A percentile compares a stretch with the other conserved stretches of the same genome.
These are phyloP conservation scores for Vigna radiata DNA, from an alignment of 306 rosid species.

Conservation along the genomic window DNA sequence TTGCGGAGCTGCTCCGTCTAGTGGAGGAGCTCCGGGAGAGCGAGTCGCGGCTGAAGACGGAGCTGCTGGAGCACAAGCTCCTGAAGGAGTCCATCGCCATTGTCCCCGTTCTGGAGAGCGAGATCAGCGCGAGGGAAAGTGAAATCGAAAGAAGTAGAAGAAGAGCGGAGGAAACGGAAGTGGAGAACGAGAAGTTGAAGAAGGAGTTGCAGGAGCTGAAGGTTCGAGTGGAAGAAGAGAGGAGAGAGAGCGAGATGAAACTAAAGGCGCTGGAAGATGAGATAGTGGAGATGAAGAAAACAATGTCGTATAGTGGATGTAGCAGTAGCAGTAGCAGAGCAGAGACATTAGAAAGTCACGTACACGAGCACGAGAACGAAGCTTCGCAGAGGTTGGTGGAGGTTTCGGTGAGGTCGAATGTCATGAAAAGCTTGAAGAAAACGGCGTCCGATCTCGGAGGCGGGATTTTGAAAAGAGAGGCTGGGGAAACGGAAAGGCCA, in stretches of 20 bases:
- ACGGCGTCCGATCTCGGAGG: slow-evolving; percentile 47
- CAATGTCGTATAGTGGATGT: slow-evolving; percentile 42
- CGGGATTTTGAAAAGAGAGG: slow-evolving; percentile 63
- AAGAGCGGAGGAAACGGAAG: slow-evolving; percentile 54
- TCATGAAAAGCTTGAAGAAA: slow-evolving; percentile 66
- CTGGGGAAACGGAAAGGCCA: slow-evolving; percentile 58
- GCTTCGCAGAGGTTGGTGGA: slow-evolving; percentile 73
- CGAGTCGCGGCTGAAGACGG: slow-evolving; percentile 86
- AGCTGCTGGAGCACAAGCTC: slow-evolving; percentile 86
- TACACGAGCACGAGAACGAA: slow-evolving; percentile 44
- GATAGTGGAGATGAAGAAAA: slow-evolving; percentile 69
- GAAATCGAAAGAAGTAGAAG: slow-evolving; percentile 64
- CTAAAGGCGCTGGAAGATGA: slow-evolving; percentile 67
- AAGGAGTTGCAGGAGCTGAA: slow-evolving; percentile 55
- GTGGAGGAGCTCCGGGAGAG: slow-evolving; percentile 95
- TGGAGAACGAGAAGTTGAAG: slow-evolving; percentile 59
- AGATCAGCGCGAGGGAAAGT: slow-evolving; percentile 58
- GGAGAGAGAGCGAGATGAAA: slow-evolving; percentile 52
- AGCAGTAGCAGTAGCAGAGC: slow-evolving; percentile 1
- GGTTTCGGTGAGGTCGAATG: slow-evolving; percentile 60
- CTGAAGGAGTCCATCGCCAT: slow-evolving; percentile 80
- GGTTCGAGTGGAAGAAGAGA: slow-evolving; percentile 52
- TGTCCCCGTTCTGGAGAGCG: slow-evolving; percentile 76
- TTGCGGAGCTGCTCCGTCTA: slow-evolving; percentile 76
- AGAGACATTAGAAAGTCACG: slow-evolving; percentile 46